These are phyloP conservation scores for Zasmidium angulare DNA, from an alignment of 2,329 filamentous ascomycete genomes.

Conservation along the genomic window DNA sequence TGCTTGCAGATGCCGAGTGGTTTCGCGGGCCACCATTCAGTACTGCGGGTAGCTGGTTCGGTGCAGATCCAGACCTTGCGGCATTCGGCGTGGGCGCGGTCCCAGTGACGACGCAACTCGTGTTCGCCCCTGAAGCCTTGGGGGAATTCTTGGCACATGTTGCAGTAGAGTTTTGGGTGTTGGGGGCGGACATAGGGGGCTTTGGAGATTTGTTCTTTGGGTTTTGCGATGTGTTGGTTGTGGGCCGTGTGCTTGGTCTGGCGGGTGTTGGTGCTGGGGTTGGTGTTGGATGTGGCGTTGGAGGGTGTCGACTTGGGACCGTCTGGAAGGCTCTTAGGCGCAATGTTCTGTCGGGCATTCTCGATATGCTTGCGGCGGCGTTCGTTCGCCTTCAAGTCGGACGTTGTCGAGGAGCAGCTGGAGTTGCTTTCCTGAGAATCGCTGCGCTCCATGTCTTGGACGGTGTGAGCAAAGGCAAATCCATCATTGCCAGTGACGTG, in stretches of 20 bases:
- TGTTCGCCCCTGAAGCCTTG: conserved; percentile 84
- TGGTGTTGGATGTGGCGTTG: conserved; percentile 1
- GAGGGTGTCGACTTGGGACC: conserved; percentile 13
- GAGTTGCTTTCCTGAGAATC: conserved; percentile 23
- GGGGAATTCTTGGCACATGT: conserved; percentile 67
- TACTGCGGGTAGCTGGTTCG: conserved; percentile 51
- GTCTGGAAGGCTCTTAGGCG: conserved; percentile 25
- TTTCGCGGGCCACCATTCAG: conserved; percentile 46
- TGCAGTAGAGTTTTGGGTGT: conserved; percentile 70
- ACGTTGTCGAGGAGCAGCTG: conserved; percentile 15
- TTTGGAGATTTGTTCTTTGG: conserved; percentile 45
- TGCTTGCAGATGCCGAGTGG: conserved; percentile 81
- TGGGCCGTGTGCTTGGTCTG: no score
- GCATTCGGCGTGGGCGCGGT: conserved; percentile 64
- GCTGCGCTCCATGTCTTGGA: conserved; percentile 26
- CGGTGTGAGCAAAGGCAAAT: conserved; percentile 7
- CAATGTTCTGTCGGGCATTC: conserved; percentile 29
- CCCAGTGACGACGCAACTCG: conserved; percentile 58
- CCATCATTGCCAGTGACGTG: conserved; percentile 14
- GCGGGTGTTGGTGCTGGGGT: neutral
- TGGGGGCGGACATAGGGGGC: conserved; percentile 63
- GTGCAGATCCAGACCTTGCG: conserved; percentile 65
- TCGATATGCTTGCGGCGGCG: conserved; percentile 33
- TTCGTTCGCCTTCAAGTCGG: conserved; percentile 25
- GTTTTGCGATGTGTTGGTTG: conserved; percentile 4